phyloP scores from a whole-genome alignment of 2,329 filamentous ascomycete genomes.

The Phialophora tarda region DNA sequence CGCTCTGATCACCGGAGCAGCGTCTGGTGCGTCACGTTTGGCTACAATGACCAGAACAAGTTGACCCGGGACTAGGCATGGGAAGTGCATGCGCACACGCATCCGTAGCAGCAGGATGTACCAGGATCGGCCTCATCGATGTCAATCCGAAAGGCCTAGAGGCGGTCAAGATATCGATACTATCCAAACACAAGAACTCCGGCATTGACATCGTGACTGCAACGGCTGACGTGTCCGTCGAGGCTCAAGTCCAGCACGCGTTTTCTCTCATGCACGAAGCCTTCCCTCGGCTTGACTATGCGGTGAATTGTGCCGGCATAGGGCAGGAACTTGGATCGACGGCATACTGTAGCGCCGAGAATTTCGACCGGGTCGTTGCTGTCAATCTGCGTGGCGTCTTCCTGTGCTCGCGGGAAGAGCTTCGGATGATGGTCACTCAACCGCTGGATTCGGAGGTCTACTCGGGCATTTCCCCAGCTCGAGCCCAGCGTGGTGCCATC shows the following conservation, averaged over 20 bases:
- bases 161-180: neutral
- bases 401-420: conserved; percentile 8
- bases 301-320: conserved; percentile 63
- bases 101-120: conserved; percentile 1
- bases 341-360: conserved; percentile 54
- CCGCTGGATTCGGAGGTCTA: conserved; percentile 9
- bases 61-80: conserved; percentile 2
- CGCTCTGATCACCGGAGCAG: conserved; percentile 5
- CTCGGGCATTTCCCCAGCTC: conserved; percentile 5
- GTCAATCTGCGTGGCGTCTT: conserved; percentile 64
- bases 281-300: conserved; percentile 62
- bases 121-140: conserved; percentile 5
- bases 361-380: conserved; percentile 67
- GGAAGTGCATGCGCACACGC: conserved; percentile 1
- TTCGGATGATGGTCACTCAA: conserved; percentile 9
- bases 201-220: conserved; percentile 45
- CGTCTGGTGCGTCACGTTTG: neutral
- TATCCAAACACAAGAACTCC: neutral
- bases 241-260: conserved; percentile 51
- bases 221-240: conserved; percentile 55
- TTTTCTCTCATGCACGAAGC: conserved; percentile 50
- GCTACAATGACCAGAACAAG: neutral
- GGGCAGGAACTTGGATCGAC: conserved; percentile 46
- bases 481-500: conserved; percentile 22
- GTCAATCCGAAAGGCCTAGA: neutral